Evolutionary conservation across 2,329 filamentous ascomycete genomes (phyloP), one percentile per base, ranked within the genome.

Genomic region (Arthrinium phaeospermum): DNA sequence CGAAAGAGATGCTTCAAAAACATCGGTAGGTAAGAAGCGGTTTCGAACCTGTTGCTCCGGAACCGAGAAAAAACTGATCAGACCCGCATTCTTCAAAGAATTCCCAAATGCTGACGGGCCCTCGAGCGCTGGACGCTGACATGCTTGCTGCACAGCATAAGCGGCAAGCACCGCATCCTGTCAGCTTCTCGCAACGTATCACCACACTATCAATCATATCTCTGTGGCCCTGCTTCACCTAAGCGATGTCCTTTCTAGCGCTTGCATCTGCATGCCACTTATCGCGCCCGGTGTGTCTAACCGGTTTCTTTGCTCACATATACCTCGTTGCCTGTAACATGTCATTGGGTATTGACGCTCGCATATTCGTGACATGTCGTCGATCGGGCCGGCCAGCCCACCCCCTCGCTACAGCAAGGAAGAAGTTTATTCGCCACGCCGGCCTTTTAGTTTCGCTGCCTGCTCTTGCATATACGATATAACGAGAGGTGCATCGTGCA

Each of bases 151-250:
- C 30, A 64, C 53, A 41, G 57, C 57, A 41, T 22, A 64, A 41
- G 57, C 53, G 30, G 30, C 30, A 61, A 61, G 53, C 22, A 61
- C 53, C 10, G 22, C 30, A 61, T 37, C 16, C 14, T 61, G 53
- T 61, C 53, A 61, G 53, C 53, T 61, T 22, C 30, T 61, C 53
- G 53, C 57, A 64, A 64, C 34, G 57, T 64, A 64, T 64, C 57
- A 64, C 57, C 34, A 22, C 34, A 64, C 22, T n/a, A 64, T 64
- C 57, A 12, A 41, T 2, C 19, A 19, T 37, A 19, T 24, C 34
- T 64, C 57, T 41, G 2, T n/a, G n/a, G 14, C 30, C 27, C 27
- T 30, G 27, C 27, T 30, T 30, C 27, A 30, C 27, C 53, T 64
- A 64, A 37, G 57, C 34, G 34, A 64, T 64, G 57, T 19, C 30